These are phyloP conservation scores for Verticillium klebahnii DNA, from an alignment of 2,329 filamentous ascomycete species.

Conservation along the genomic window DNA sequence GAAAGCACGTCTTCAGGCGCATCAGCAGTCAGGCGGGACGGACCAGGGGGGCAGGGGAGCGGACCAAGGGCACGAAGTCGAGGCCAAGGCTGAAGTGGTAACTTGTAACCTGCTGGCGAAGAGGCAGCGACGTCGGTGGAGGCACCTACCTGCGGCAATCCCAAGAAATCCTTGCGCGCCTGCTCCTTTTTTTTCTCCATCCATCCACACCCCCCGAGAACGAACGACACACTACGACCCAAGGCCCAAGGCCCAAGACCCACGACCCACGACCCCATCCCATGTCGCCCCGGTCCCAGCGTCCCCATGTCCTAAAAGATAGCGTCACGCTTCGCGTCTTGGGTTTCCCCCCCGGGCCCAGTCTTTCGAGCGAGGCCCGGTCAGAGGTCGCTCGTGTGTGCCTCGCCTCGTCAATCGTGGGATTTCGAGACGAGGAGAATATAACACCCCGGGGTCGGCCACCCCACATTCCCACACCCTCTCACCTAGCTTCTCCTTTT, in stretches of 20 bases:
- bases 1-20: conserved; percentile 1
- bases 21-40: background rate
- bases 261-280: background rate
- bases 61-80: background rate
- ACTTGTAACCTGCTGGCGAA: background rate
- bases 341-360: background rate
- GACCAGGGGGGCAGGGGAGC: background rate
- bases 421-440: background rate
- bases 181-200: background rate
- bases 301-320: background rate
- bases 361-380: background rate
- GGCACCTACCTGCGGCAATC: background rate
- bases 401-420: background rate
- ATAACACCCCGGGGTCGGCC: background rate
- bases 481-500: background rate
- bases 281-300: background rate
- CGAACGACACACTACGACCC: background rate
- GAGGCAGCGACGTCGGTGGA: background rate
- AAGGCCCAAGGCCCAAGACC: background rate
- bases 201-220: background rate
- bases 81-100: background rate
- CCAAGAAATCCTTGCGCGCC: background rate
- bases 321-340: background rate
- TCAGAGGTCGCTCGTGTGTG: background rate
- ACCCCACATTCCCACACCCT: background rate